Base-by-base conservation (phyloP, 2,329 filamentous ascomycete genomes). In the Penicillium janthinellum region DNA sequence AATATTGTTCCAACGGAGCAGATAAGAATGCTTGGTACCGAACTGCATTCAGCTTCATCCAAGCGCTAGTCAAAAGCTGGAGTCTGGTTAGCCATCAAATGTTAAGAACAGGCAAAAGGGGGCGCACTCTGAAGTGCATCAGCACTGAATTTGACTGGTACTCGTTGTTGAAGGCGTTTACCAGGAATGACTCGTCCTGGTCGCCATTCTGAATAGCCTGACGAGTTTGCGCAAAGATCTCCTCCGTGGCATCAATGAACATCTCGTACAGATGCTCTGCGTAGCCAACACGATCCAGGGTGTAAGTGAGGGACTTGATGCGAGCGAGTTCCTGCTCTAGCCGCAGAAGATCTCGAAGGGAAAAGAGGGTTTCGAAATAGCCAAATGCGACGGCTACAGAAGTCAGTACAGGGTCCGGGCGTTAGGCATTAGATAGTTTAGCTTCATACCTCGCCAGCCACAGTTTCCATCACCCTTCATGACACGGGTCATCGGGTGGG, bases 391-490 rank as follows among this genome's bases (percentile, higher is more conserved):
- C 90, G 54, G 94, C 95, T 98, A 75, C 44, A 58, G 4, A 10
- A 31, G 41, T 39, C 22, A 52, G 28, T 20, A 15, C 8, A 22
- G 5, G 22, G 10, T 44, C 35, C 11, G 5, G 10, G 5, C 22
- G 20, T 17, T 17, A 31, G 12, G 4, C 4, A 14, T 17, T 5
- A 48, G 22, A 48, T 8, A 17, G 12, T 17, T 45, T 14, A 28
- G 20, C 17, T 12, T 54, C 61, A n/a, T 83, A 97, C 94, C 95
- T 89, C 94, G 87, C 94, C 95, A 98, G 71, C 94, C 95, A 78
- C 95, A 98, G 74, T 96, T 96, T 60, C 95, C 95, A 78, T 98
- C 94, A 55, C 95, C 94, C 76, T 90, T 88, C 74, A 96, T 87
- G 11, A 89, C 89, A 57, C 95, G 91, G 73, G 94, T 96, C 73